Conservation (phyloP, 2,329 filamentous ascomycete genomes). For the Ophiostoma ulmi region DNA sequence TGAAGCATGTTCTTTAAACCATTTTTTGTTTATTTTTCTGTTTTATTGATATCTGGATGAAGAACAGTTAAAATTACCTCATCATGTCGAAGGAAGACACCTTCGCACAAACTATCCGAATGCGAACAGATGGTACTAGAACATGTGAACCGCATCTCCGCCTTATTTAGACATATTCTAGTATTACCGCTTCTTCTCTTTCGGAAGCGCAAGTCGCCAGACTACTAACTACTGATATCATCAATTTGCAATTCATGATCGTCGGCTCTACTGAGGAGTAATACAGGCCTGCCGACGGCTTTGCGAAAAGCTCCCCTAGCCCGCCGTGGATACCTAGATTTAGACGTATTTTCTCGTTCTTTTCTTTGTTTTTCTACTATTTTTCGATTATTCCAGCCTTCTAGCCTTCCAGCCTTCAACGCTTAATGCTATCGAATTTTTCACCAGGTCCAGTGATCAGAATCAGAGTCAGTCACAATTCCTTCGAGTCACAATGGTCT, state of each 20-base stretch:
- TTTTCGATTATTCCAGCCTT: no score
- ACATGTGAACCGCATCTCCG: neutral
- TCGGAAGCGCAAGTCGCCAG: neutral
- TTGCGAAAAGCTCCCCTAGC: neutral
- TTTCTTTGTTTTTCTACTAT: neutral
- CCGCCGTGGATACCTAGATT: neutral
- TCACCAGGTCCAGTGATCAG: neutral
- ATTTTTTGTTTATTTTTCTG: neutral
- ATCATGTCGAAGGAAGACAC: neutral
- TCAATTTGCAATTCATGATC: no score
- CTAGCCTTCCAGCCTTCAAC: neutral
- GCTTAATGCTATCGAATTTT: neutral
- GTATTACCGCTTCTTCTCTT: neutral
- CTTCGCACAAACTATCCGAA: neutral
- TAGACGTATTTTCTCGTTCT: neutral
- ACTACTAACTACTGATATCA: no score
- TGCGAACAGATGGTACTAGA: neutral
- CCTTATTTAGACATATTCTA: neutral
- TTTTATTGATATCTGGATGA: neutral
- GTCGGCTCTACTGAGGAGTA: neutral
- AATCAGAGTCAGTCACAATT: neutral
- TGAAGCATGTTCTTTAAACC: neutral
- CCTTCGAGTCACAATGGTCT: neutral
- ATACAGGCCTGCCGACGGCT: neutral
- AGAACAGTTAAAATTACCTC: neutral